Evolutionary conservation across 116 monocot species (phyloP).

Genomic region (Papilionanthe hybrid): DNA sequence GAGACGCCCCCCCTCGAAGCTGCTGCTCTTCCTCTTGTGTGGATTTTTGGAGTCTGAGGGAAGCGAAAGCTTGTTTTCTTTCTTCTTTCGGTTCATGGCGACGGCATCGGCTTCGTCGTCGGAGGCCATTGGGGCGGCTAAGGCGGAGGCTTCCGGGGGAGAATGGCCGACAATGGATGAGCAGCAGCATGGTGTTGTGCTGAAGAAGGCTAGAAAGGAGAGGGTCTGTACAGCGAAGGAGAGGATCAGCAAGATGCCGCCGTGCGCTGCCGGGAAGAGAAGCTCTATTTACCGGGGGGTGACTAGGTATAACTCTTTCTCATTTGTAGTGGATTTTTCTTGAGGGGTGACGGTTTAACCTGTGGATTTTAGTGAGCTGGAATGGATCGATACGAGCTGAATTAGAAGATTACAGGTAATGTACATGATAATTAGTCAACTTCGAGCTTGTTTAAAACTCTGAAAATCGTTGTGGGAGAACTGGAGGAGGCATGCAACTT

Average conservation of each 20-base stretch:
- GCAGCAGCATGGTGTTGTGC: background rate
- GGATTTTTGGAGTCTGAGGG: background rate
- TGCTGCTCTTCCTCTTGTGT: background rate
- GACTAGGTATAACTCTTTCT: conserved; percentile 51
- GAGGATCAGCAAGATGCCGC: conserved; percentile 95
- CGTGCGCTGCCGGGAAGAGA: conserved; percentile 88
- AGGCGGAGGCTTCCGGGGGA: conserved; percentile 7
- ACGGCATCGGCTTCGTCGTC: background rate
- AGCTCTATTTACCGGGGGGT: conserved; percentile 99
- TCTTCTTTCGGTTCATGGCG: background rate
- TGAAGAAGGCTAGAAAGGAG: conserved; percentile 36
- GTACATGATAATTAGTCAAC: too few species aligned
- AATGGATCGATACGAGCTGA: too few species aligned
- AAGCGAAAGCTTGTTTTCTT: background rate
- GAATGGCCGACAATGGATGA: background rate
- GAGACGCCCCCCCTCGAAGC: background rate
- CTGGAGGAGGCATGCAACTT: too few species aligned
- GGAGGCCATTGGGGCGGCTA: background rate
- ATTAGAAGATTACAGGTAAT: too few species aligned
- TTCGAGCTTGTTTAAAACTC: too few species aligned
- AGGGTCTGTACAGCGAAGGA: conserved; percentile 92
- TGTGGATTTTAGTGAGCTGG: background rate
- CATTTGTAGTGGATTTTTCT: background rate
- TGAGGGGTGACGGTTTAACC: background rate
- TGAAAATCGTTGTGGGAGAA: too few species aligned